phyloP scores from a whole-genome alignment of 805 yeast species.

The Kazachstania kunashirensis region DNA sequence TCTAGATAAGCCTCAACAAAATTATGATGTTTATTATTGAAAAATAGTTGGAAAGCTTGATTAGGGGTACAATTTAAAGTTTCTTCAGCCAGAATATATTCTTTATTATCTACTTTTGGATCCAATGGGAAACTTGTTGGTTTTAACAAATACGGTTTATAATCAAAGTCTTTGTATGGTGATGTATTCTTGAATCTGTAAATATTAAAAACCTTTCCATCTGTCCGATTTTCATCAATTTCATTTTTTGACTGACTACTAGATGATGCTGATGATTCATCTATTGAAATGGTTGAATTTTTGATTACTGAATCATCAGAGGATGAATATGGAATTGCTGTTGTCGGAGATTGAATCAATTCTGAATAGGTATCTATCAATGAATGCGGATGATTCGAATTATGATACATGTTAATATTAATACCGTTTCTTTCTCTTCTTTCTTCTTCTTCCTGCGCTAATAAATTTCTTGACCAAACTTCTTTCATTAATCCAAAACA shows the following conservation, averaged over 20 bases:
- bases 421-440: conserved; percentile 1
- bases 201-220: background rate
- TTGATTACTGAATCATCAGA: conserved; percentile 22
- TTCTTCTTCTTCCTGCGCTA: conserved; percentile 7
- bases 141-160: conserved; percentile 59
- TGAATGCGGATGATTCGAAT: background rate
- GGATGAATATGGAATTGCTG: background rate
- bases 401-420: too few species aligned
- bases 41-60: conserved; percentile 64
- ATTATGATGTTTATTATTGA: conserved; percentile 46
- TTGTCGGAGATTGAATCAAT: background rate
- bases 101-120: conserved; percentile 33
- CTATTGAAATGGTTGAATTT: conserved; percentile 37
- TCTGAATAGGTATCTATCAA: conserved; percentile 4
- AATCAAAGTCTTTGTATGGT: conserved; percentile 38
- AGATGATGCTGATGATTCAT: conserved; percentile 24
- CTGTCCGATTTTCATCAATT: conserved; percentile 17
- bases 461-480: conserved; percentile 47
- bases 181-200: conserved; percentile 29
- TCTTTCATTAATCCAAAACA: conserved; percentile 61
- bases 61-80: conserved; percentile 49
- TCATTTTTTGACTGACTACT: conserved; percentile 13
- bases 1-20: conserved; percentile 37
- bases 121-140: conserved; percentile 44
- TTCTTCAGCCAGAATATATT: conserved; percentile 42